Evolutionary conservation across 108 stramenopile genomes (phyloP).

Genomic region (Hondaea fermentalgiana): DNA sequence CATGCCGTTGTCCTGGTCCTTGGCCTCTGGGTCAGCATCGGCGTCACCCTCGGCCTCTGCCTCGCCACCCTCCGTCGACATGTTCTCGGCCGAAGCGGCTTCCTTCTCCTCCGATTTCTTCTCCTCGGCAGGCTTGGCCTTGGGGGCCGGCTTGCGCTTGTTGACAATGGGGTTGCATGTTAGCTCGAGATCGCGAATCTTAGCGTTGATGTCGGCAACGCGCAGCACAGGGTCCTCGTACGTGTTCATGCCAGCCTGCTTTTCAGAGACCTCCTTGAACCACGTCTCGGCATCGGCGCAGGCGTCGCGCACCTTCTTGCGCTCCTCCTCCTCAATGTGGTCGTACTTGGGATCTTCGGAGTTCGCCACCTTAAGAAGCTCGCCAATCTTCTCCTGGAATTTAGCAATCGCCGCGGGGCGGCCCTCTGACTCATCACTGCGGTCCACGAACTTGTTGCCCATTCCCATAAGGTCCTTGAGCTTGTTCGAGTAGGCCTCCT

Average conservation of each 20-base stretch:
- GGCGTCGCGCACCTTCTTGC: conserved; percentile 58
- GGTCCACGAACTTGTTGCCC: conserved; percentile 75
- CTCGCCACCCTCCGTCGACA: conserved; percentile 27
- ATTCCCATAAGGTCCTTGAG: conserved; percentile 69
- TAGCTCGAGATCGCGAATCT: conserved; percentile 59
- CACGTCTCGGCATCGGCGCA: conserved; percentile 67
- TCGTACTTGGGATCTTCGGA: conserved; percentile 62
- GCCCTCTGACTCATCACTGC: conserved; percentile 61
- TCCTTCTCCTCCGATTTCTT: conserved; percentile 41
- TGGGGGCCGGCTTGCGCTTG: conserved; percentile 73
- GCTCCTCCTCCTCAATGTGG: conserved; percentile 84
- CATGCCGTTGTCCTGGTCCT: conserved; percentile 10
- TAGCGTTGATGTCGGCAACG: conserved; percentile 55
- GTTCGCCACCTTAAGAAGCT: conserved; percentile 71
- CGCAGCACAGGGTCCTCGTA: conserved; percentile 72
- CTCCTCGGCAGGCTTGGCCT: conserved; percentile 58
- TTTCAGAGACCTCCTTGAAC: conserved; percentile 81
- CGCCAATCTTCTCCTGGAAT: conserved; percentile 68
- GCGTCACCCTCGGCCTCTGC: conserved; percentile 8
- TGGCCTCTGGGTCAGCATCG: not conserved
- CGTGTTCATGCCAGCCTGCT: conserved; percentile 64
- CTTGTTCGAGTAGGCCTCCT: conserved; percentile 76
- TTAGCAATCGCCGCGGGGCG: conserved; percentile 61
- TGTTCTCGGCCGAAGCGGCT: conserved; percentile 36
- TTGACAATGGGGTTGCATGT: conserved; percentile 71